Evolutionary conservation across 768 basidiomycete species (phyloP), one percentile per base, ranked within the genome.

Genomic region (Polyporus arcularius): DNA sequence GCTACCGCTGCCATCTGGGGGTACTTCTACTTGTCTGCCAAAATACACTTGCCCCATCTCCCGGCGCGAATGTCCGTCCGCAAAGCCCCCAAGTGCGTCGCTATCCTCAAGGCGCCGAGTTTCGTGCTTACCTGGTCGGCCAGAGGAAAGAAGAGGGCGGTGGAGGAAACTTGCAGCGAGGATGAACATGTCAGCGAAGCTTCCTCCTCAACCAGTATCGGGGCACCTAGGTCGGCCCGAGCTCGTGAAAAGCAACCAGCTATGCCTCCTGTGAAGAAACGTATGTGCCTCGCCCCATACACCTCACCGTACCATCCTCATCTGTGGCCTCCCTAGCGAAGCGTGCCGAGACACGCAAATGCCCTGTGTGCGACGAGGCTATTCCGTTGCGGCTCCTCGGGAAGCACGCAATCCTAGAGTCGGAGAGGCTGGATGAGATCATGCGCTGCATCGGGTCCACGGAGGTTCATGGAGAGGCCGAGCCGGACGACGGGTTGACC

Each of bases 331-430:
- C 14, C 35, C 8, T 49, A 90, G 89, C 80, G 4, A 89, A 85
- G 71, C 84, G 87, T 46, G 90, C 87, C 16, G 90, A 92, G 69
- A 93, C 89, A 2, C 79, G 85, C 58, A 77, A 77, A 60, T 94
- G 91, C 68, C 92, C 91, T 1, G 83, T 88, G 41, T 94, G 91
- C 73, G 75, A 80, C 14, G 90, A 93, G 70, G 70, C 70, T 41
- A 88, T 94, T 43, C 90, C 91, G 14, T 68, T 91, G 26, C 85
- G 90, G 12, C 79, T 92, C n/a, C 78, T 93, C 15, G 78, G 77
- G 3, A 78, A 76, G 57, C 92, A 93, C 65, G 79, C 81, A 3
- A 79, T 78, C 43, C 78, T 92, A 30, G 91, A 94, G 71, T 75
- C 80, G 39, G 80, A 89, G 65, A 82, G 90, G 62, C 79, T 92